These are phyloP conservation scores for Trypanosoma mega DNA, from an alignment of 208 protist species.

Conservation along the genomic window DNA sequence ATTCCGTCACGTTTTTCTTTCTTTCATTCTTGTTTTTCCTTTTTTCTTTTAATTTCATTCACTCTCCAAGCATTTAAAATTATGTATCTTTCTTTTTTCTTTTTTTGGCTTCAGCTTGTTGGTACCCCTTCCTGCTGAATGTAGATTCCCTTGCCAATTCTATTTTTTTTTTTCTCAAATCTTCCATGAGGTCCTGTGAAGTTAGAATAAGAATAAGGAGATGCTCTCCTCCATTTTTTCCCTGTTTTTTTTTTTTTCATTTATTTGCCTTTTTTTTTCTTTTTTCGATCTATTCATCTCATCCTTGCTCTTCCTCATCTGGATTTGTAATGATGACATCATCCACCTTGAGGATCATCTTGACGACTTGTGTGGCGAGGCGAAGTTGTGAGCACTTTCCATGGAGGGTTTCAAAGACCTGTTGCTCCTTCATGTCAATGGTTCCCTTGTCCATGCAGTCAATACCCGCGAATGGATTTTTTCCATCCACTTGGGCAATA, in stretches of 20 bases:
- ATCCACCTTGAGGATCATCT: conserved; percentile 99
- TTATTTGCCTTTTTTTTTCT: conserved; percentile 17
- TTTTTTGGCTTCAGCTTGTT: conserved; percentile 10
- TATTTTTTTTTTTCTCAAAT: background rate
- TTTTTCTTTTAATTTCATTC: no score
- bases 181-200: background rate
- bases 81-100: background rate
- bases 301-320: conserved; percentile 58
- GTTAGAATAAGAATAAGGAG: conserved; percentile 17
- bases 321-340: conserved; percentile 96
- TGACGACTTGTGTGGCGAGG: conserved; percentile 99
- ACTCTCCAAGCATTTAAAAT: background rate
- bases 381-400: conserved; percentile 99
- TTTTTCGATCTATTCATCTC: background rate
- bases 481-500: conserved; percentile 92
- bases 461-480: conserved; percentile 97
- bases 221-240: background rate
- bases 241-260: conserved; percentile 1
- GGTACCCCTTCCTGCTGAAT: no score
- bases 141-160: no score
- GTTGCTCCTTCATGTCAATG: conserved; percentile 97
- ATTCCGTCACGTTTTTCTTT: no score
- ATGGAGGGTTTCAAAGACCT: conserved; percentile 98
- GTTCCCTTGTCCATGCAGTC: conserved; percentile 97
- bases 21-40: no score